Percentiles rank a stretch among this genome's conserved stretches.
These are phyloP conservation scores for Scopulariopsis brevicaulis DNA, from an alignment of 2,329 filamentous ascomycete species.

Conservation along the genomic window DNA sequence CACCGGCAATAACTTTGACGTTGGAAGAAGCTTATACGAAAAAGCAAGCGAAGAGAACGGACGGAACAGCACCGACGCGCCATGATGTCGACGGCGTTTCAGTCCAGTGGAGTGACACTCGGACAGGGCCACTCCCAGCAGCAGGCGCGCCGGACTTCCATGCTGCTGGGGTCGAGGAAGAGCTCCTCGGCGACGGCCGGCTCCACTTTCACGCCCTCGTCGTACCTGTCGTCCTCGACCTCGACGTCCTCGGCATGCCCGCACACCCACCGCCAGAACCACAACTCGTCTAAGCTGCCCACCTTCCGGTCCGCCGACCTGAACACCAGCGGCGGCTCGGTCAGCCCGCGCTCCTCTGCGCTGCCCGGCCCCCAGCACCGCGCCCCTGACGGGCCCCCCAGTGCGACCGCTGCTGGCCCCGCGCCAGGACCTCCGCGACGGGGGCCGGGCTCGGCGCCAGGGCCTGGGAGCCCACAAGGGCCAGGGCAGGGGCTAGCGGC, in stretches of 20 bases:
- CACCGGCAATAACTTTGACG: background rate
- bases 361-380: conserved; percentile 4
- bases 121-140: background rate
- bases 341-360: background rate
- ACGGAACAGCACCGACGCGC: background rate
- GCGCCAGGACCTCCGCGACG: background rate
- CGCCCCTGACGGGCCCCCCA: background rate
- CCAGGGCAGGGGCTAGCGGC: background rate
- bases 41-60: background rate
- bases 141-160: background rate
- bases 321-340: conserved; percentile 11
- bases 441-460: background rate
- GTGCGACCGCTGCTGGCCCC: background rate
- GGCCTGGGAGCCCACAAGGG: background rate
- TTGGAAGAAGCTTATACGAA: background rate
- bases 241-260: background rate
- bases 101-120: background rate
- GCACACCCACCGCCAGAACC: conserved; percentile 27
- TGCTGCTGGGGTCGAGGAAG: conserved; percentile 1
- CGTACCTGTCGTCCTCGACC: conserved; percentile 1
- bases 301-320: conserved; percentile 42
- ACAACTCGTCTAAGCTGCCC: conserved; percentile 44
- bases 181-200: conserved; percentile 1
- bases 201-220: background rate
- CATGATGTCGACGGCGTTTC: conserved; percentile 1